Evolutionary conservation across 495 filamentous ascomycete species (phyloP), one percentile per base, ranked within the genome.

Genomic region (Aspergillus affinis): DNA sequence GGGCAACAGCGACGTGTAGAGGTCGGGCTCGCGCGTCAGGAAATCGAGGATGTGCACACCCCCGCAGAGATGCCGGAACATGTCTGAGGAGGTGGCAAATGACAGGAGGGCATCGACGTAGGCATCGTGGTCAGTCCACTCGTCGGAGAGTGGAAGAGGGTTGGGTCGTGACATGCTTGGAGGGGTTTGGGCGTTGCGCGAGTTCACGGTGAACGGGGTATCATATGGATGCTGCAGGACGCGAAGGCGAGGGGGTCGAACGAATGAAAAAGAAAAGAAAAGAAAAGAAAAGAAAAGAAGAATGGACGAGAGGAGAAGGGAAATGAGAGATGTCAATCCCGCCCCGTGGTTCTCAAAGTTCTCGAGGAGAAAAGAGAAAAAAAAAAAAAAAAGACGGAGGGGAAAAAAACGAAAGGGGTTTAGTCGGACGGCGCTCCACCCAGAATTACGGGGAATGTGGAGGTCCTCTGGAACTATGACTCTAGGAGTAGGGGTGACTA

Each of bases 21-120:
- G 77, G 69, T 87, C 84, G 18, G 90, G 89, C 19, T 91, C 85
- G 51, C 84, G 83, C n/a, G 92, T 97, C 74, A 97, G 88, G 75
- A 98, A 98, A 67, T 98, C 94, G 51, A 97, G 81, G 57, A 98
- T 91, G 70, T 98, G 94, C 3, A 98, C 88, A 36, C 93, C 92
- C 54, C 94, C 95, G 69, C 92, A 96, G 53, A 98, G 80, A 48
- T 87, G 89, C 64, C 89, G 89, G 66, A 97, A 92, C n/a, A 92
- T 81, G 32, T 85, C 81, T 20, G 88, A 88, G 20, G 86, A 86
- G 8, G 86, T 88, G 13, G 84, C 82, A 69, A 98, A 96, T 51
- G 81, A 61, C 19, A 98, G 80, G 10, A 97, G 84, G 23, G 86
- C 88, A 48, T 90, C 80, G 46, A 97, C 84, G 68, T 96, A 98